A percentile compares a stretch with the other conserved stretches of the same genome.
phyloP scores from a whole-genome alignment of 2,329 filamentous ascomycete genomes.

The Fusarium torulosum region DNA sequence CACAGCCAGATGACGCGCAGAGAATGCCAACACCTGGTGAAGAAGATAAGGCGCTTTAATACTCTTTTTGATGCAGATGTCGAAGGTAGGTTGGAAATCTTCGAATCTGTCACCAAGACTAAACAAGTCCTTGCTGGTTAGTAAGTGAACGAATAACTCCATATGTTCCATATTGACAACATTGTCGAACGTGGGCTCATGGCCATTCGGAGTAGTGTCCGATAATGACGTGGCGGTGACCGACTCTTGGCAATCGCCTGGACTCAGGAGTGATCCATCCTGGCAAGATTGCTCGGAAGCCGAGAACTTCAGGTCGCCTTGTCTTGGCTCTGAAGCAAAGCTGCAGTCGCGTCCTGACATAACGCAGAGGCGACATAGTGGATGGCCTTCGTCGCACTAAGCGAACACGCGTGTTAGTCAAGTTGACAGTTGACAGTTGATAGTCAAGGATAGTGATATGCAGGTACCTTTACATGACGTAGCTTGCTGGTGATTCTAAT shows the following conservation, averaged over 20 bases:
- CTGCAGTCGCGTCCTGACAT: conserved; percentile 26
- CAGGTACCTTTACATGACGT: conserved; percentile 34
- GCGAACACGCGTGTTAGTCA: conserved; percentile 25
- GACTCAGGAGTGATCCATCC: neutral
- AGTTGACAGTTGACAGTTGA: accelerated
- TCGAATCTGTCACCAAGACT: conserved; percentile 5
- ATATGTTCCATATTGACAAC: conserved; percentile 23
- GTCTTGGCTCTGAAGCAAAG: neutral
- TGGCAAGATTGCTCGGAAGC: neutral
- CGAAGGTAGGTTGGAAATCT: neutral
- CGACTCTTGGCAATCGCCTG: neutral
- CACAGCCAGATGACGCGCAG: conserved; percentile 24
- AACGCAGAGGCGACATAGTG: conserved; percentile 30
- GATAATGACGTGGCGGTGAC: neutral
- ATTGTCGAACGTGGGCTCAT: neutral
- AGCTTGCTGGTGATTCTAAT: conserved; percentile 1
- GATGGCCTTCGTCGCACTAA: conserved; percentile 38
- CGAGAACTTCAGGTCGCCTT: accelerated
- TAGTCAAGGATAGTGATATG: accelerated
- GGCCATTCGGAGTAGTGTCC: neutral
- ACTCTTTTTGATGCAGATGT: neutral
- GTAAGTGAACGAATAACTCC: conserved; percentile 21
- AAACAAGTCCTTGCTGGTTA: neutral
- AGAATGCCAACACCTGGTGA: conserved; percentile 31
- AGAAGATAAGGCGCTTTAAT: conserved; percentile 28